Percentiles rank a stretch among this genome's conserved stretches.
These are phyloP conservation scores for Lotmaria passim DNA, from an alignment of 208 protist genomes.

Conservation along the genomic window DNA sequence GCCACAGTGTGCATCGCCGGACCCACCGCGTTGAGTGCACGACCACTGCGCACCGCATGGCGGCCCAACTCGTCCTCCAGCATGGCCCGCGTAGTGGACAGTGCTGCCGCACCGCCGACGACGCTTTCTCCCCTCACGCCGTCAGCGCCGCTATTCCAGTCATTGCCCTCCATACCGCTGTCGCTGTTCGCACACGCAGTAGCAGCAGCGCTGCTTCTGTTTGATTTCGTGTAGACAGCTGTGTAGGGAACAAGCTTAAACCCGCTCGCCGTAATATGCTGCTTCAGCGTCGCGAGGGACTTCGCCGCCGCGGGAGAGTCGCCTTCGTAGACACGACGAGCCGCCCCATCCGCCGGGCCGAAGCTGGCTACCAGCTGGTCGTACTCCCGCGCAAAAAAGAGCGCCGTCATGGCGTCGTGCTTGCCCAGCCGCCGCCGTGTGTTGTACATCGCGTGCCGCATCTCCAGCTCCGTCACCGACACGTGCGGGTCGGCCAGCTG, in stretches of 20 bases:
- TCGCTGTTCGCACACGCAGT: neutral
- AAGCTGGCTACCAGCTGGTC: conserved; percentile 50
- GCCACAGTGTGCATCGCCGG: neutral
- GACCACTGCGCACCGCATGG: conserved; percentile 26
- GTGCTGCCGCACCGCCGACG: neutral
- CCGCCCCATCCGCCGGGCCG: conserved; percentile 26
- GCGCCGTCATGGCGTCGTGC: conserved; percentile 25
- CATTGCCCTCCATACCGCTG: neutral
- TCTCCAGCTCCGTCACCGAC: conserved; percentile 96
- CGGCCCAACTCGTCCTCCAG: conserved; percentile 30
- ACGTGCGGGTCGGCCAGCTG: conserved; percentile 46
- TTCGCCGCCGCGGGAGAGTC: conserved; percentile 47
- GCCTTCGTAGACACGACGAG: conserved; percentile 51
- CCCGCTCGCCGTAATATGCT: conserved; percentile 37
- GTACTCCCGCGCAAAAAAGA: conserved; percentile 85
- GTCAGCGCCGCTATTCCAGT: neutral
- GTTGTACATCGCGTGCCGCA: conserved; percentile 88
- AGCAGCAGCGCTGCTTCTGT: neutral
- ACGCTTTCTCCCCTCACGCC: neutral
- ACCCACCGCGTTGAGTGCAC: conserved; percentile 15
- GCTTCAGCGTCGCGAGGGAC: conserved; percentile 47
- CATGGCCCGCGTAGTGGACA: conserved; percentile 22
- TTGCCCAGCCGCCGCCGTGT: conserved; percentile 39
- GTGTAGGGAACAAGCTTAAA: conserved; percentile 54
- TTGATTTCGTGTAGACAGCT: conserved; percentile 36